Evolutionary conservation across 441 rosid genomes (phyloP), one percentile per base, ranked within the genome.

Genomic region (Populus tomentosa): DNA sequence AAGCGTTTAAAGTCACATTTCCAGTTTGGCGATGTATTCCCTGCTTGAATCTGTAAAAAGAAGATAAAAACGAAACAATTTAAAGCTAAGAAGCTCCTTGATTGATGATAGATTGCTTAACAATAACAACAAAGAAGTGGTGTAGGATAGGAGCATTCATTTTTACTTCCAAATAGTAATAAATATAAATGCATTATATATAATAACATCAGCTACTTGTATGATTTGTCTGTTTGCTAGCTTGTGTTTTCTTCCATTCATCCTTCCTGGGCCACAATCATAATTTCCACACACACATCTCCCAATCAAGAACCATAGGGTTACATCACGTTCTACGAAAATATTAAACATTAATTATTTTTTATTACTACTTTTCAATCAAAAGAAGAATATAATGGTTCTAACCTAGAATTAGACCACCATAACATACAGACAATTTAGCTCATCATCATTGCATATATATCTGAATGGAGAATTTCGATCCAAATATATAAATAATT

Each of bases 1-100:
- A 59, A 76, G 67, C 62, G 18, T 61, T 75, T 76, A 32, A 24
- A 74, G 14, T 78, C 68, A 73, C 73, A 61, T 72, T 30, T 71
- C 78, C 66, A 67, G 36, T 32, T 28, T 35, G 40, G 6, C 71
- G 68, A 42, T n/a, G 20, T n/a, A 18, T 33, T 23, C 32, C 36
- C 70, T 7, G 16, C 16, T 50, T 65, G 23, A n/a, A 36, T 46
- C 82, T 80, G 78, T 50, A 50, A 73, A 67, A 36, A 10, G 21
- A 69, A 30, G 14, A 35, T 32, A n/a, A 32, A 69, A 68, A 73
- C 35, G 16, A 8, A 30, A 50, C 14, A 50, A 63, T 74, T 64
- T 79, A 36, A 71, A 67, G 13, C 13, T 30, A 0, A 9, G 26
- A 35, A 20, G 24, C 2, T 61, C 28, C 24, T 46, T 20, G 32